These are phyloP conservation scores for Coleophoma cylindrospora DNA, from an alignment of 2,329 filamentous ascomycete genomes.

Conservation along the genomic window DNA sequence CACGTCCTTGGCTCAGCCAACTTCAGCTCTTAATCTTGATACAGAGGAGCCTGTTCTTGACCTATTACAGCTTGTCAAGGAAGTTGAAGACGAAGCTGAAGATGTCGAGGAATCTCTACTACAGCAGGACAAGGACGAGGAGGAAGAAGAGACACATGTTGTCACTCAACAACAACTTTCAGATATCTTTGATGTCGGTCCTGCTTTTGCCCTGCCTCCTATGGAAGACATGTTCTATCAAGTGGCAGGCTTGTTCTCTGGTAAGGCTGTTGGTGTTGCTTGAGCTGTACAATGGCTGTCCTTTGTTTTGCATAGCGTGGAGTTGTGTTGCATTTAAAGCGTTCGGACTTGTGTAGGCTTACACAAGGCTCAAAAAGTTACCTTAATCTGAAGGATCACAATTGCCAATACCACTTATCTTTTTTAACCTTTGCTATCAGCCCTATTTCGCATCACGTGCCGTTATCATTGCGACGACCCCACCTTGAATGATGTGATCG, in stretches of 20 bases:
- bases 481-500: not conserved
- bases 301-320: not conserved
- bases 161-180: constrained; percentile 64
- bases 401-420: not conserved
- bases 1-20: constrained; percentile 47
- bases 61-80: constrained; percentile 15
- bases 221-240: constrained; percentile 73
- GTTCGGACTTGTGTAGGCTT: not conserved
- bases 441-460: not conserved
- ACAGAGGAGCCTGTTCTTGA: constrained; percentile 20
- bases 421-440: no score
- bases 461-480: not conserved
- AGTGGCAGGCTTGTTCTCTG: constrained; percentile 60
- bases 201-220: constrained; percentile 64
- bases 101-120: constrained; percentile 32
- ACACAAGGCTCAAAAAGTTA: not conserved
- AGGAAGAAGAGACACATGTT: constrained; percentile 51
- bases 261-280: constrained; percentile 40
- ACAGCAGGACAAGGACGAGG: constrained; percentile 37
- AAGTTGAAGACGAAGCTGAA: constrained; percentile 28
- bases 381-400: not conserved
- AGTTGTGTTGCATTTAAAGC: not conserved
- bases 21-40: constrained; percentile 37
- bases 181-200: constrained; percentile 64
- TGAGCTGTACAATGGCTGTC: not conserved